phyloP scores from a whole-genome alignment of 495 filamentous ascomycete genomes.

The Penicillium daleae region DNA sequence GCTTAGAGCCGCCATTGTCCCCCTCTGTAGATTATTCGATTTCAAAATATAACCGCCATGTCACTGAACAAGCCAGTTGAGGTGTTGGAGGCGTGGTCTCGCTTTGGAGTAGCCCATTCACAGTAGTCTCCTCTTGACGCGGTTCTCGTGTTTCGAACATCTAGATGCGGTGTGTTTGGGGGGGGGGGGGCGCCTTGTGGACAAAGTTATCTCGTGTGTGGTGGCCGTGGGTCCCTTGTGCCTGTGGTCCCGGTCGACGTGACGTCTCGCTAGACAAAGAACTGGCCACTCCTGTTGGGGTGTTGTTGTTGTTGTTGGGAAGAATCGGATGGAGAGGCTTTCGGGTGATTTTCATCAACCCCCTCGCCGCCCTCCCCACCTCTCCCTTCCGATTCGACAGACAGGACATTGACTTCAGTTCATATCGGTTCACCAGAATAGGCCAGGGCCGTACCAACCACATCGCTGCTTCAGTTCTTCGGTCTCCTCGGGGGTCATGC shows the following conservation, averaged over 20 bases:
- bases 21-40: conserved; percentile 44
- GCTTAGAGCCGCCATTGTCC: conserved; percentile 23
- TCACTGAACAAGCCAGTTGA: conserved; percentile 4
- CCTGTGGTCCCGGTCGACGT: background rate
- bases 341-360: too few relatives aligned
- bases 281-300: too few relatives aligned
- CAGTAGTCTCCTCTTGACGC: background rate
- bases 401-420: too few relatives aligned
- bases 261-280: too few relatives aligned
- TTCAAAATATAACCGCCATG: conserved; percentile 31
- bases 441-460: conserved; percentile 33
- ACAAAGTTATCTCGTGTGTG: too few relatives aligned
- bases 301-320: too few relatives aligned
- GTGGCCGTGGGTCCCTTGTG: background rate
- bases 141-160: background rate
- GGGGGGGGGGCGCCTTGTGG: background rate
- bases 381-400: background rate
- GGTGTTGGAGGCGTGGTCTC: background rate
- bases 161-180: background rate
- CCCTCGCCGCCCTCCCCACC: background rate
- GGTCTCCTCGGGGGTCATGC: conserved; percentile 41
- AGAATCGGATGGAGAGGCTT: too few relatives aligned
- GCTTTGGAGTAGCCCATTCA: background rate
- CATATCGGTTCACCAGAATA: too few relatives aligned
- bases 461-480: conserved; percentile 34